Percentiles rank a stretch among this genome's conserved stretches.
Evolutionary conservation across 768 basidiomycete species (phyloP).

Genomic region (Boletus huronensis): DNA sequence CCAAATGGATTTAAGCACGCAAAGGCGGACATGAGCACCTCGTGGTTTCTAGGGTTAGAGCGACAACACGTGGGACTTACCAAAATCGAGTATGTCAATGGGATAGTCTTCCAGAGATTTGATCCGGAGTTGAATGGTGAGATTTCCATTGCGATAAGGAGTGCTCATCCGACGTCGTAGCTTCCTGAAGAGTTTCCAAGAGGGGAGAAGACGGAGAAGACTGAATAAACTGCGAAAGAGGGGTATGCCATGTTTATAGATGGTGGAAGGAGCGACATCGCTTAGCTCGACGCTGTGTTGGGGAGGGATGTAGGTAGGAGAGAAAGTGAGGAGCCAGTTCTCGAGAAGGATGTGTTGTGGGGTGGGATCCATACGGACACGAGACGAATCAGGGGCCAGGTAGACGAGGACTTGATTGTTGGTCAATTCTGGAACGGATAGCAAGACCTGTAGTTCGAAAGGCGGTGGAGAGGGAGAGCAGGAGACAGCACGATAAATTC

Average conservation of each 20-base stretch:
- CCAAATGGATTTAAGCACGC: conserved; percentile 4
- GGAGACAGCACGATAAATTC: conserved; percentile 54
- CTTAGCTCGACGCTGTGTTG: conserved; percentile 26
- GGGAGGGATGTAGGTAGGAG: conserved; percentile 18
- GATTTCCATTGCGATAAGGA: conserved; percentile 39
- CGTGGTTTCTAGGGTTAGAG: conserved; percentile 26
- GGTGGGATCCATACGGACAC: conserved; percentile 64
- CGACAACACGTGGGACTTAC: conserved; percentile 32
- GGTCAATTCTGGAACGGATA: conserved; percentile 64
- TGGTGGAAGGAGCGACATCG: conserved; percentile 66
- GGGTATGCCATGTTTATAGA: conserved; percentile 83
- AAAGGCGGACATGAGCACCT: conserved; percentile 32
- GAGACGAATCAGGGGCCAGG: conserved; percentile 52
- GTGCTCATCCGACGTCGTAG: conserved; percentile 42
- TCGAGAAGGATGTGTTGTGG: conserved; percentile 71
- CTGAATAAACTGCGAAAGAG: conserved; percentile 73
- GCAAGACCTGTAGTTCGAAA: conserved; percentile 66
- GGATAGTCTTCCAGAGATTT: conserved; percentile 33
- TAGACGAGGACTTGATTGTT: conserved; percentile 74
- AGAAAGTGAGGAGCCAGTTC: conserved; percentile 57
- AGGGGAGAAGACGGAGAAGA: conserved; percentile 67
- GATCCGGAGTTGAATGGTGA: conserved; percentile 49
- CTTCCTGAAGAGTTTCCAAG: conserved; percentile 70
- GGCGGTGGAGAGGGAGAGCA: conserved; percentile 36
- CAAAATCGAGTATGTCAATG: conserved; percentile 34